Evolutionary conservation across 75 land plant genomes (phyloP).

Genomic region (Sequoia sempervirens): DNA sequence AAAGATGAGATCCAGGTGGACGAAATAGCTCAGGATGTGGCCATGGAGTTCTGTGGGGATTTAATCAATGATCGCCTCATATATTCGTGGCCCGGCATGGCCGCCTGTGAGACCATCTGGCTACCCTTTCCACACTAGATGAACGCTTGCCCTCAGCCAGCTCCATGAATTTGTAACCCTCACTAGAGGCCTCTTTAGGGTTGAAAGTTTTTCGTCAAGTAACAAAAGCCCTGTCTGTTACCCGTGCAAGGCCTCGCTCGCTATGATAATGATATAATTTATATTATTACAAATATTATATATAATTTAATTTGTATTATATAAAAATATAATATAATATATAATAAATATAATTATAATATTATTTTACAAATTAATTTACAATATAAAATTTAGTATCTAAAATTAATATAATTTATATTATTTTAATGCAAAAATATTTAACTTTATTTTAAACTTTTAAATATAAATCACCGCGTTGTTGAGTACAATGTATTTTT

Average conservation of each 20-base stretch:
- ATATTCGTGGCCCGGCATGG: slow-evolving; percentile 24
- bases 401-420: too few species aligned
- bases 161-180: slow-evolving; percentile 25
- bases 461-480: too few species aligned
- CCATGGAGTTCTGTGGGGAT: slow-evolving; percentile 34
- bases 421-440: too few species aligned
- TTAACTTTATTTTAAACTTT: too few species aligned
- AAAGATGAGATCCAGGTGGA: slow-evolving; percentile 19
- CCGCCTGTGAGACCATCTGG: slow-evolving; percentile 13
- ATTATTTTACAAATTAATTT: too few species aligned
- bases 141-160: slow-evolving; percentile 13
- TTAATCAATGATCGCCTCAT: slow-evolving; percentile 27
- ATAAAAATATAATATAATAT: too few species aligned
- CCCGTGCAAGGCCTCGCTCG: slow-evolving; percentile 16
- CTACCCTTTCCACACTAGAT: slow-evolving; percentile 29
- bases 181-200: slow-evolving; percentile 27
- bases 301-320: too few species aligned
- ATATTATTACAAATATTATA: too few species aligned
- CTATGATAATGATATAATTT: too few species aligned
- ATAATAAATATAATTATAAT: too few species aligned
- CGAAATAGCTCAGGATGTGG: slow-evolving; percentile 29
- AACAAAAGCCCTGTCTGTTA: not conserved
- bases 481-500: too few species aligned
- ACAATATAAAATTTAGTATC: too few species aligned
- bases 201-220: slow-evolving; percentile 2